Base-by-base conservation (phyloP, 306 rosid genomes). In the Quercus mongolica region DNA sequence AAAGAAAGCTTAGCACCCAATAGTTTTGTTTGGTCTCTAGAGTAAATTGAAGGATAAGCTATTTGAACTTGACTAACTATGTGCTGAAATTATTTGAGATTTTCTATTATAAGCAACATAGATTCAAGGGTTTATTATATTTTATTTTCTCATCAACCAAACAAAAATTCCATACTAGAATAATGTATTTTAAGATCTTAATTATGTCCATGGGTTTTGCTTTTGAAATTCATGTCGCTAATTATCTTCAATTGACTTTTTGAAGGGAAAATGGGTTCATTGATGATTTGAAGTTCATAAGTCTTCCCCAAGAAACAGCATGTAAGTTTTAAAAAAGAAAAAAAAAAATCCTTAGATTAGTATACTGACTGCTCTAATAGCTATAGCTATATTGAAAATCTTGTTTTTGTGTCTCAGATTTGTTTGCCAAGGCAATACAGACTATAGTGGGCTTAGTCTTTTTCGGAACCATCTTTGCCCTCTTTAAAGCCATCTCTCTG, bases 181-280 rank as follows among this genome's bases (percentile, higher is more conserved):
- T 41, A 35, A 28, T 69, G 51, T 0, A 8, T 44, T 75, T 17
- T n/a, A 49, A 41, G 62, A 30, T 76, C 21, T 71, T 68, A 18
- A 31, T 25, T 49, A 1, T 67, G 17, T 10, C 51, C 12, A 26
- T 75, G 6, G 14, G 11, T 30, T 7, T 55, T 7, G 31, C 46
- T 52, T 69, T 38, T 52, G 52, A 33, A 25, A 21, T 76, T 4
- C 56, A 21, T 49, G 51, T 44, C 1, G 71, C 77, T 79, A 54
- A 76, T 76, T 52, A 41, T 46, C 33, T 84, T 68, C 55, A 4
- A 6, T 58, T 81, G 28, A 19, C 41, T 56, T 80, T 17, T 85
- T 86, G 89, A 70, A 94, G 99, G 87, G 94, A 89, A 81, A 83
- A 85, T 63, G 90, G 82, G 30, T 75, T 92, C 69, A 20, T 91